A percentile compares a stretch with the other conserved stretches of the same genome.
Evolutionary conservation across 441 rosid species (phyloP).

Genomic region (Biscutella laevigata): DNA sequence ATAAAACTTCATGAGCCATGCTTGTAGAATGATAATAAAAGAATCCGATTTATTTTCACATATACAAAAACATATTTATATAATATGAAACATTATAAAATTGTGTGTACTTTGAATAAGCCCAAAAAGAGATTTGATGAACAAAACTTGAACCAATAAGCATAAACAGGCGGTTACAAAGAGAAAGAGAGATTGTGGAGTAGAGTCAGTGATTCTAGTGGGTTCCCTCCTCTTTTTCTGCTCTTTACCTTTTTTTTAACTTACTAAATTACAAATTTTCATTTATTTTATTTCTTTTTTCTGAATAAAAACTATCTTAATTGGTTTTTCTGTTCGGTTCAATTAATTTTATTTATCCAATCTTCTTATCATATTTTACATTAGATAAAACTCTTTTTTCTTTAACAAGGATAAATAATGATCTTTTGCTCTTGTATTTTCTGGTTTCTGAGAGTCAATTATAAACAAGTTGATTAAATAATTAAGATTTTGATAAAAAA

Average conservation of each 20-base stretch:
- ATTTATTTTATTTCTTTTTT: slow-evolving; percentile 7
- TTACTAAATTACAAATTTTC: slow-evolving; percentile 14
- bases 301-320: neutral
- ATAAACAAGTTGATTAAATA: too few relatives aligned
- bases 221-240: slow-evolving; percentile 55
- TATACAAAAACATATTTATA: neutral
- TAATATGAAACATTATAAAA: neutral
- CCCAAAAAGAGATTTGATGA: slow-evolving; percentile 28
- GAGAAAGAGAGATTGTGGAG: slow-evolving; percentile 52
- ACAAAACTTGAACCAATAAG: slow-evolving; percentile 60
- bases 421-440: neutral
- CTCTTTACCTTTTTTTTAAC: slow-evolving; percentile 7
- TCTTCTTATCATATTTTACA: slow-evolving; percentile 1
- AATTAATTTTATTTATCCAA: slow-evolving; percentile 2
- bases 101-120: slow-evolving; percentile 21
- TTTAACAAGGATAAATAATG: neutral
- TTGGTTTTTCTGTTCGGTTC: slow-evolving; percentile 8
- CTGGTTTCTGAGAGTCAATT: too few relatives aligned
- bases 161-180: slow-evolving; percentile 75
- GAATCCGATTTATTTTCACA: neutral
- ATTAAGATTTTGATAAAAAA: too few relatives aligned
- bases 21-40: neutral
- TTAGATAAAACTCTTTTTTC: neutral
- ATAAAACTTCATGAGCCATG: slow-evolving; percentile 19
- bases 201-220: slow-evolving; percentile 63